Conservation (phyloP, 2,329 filamentous ascomycete genomes). For the Cladophialophora chaetospira region DNA sequence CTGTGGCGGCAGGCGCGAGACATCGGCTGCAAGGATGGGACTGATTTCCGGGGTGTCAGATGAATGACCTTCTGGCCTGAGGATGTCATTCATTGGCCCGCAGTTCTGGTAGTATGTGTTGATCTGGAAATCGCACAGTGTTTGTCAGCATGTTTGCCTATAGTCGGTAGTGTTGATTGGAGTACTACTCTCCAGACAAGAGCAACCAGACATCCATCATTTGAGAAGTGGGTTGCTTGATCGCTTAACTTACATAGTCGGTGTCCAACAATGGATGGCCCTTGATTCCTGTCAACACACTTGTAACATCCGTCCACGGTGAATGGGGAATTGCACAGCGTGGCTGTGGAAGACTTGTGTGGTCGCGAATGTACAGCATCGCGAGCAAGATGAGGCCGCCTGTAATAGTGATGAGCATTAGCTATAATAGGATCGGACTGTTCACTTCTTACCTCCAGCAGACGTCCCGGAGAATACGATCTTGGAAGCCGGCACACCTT, state of each 20-base stretch:
- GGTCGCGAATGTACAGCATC: constrained; percentile 16
- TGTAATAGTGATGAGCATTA: background rate
- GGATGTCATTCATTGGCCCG: constrained; percentile 3
- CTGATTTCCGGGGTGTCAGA: constrained; percentile 14
- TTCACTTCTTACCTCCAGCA: constrained; percentile 10
- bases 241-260: background rate
- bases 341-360: constrained; percentile 12
- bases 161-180: too few relatives aligned
- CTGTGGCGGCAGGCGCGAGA: constrained; percentile 11
- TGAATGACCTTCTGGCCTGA: background rate
- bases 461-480: constrained; percentile 14
- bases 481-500: constrained; percentile 13
- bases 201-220: too few relatives aligned
- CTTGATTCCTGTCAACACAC: constrained; percentile 10
- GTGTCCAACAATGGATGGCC: constrained; percentile 8
- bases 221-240: background rate
- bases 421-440: background rate
- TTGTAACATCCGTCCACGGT: constrained; percentile 8
- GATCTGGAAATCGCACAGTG: background rate
- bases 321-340: constrained; percentile 9
- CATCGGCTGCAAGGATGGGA: background rate
- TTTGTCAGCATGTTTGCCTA: background rate
- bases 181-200: too few relatives aligned
- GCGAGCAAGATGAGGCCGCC: constrained; percentile 9
- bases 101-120: background rate